Percentiles rank a stretch among this genome's conserved stretches.
Evolutionary conservation across 2,329 filamentous ascomycete species (phyloP).

Genomic region (Diaporthe helianthi): DNA sequence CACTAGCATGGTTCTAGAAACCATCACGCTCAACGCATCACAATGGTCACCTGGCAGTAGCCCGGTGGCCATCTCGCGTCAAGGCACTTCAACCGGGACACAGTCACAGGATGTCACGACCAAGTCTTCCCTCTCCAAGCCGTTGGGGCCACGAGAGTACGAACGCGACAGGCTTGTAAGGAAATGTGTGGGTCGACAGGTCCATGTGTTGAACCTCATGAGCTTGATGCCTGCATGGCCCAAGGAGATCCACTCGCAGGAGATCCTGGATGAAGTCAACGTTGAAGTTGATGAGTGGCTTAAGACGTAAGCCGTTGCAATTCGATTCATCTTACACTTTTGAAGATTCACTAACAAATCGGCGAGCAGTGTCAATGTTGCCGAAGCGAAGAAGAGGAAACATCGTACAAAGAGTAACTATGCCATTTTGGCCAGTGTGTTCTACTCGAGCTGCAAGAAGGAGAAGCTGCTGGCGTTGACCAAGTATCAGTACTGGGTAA

Average conservation of each 20-base stretch:
- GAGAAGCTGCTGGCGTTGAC: background rate
- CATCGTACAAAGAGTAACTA: background rate
- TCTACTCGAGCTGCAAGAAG: background rate
- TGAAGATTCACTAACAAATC: background rate
- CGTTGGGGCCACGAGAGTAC: background rate
- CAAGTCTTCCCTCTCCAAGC: background rate
- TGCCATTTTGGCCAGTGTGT: background rate
- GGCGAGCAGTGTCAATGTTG: background rate
- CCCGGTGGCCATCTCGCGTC: background rate
- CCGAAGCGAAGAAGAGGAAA: background rate
- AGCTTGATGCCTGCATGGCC: background rate
- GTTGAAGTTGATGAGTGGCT: background rate
- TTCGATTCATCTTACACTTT: background rate
- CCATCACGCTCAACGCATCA: background rate
- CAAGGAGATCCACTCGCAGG: background rate
- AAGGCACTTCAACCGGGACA: background rate
- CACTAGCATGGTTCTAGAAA: background rate
- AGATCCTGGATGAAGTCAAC: background rate
- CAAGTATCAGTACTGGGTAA: constrained; percentile 10
- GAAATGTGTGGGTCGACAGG: background rate
- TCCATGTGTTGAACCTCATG: background rate
- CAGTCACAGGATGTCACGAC: background rate
- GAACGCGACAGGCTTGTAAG: background rate
- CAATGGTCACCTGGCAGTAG: background rate
- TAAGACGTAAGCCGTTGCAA: background rate